phyloP scores from a whole-genome alignment of 257 asterid species.

The Paulownia fortunei region DNA sequence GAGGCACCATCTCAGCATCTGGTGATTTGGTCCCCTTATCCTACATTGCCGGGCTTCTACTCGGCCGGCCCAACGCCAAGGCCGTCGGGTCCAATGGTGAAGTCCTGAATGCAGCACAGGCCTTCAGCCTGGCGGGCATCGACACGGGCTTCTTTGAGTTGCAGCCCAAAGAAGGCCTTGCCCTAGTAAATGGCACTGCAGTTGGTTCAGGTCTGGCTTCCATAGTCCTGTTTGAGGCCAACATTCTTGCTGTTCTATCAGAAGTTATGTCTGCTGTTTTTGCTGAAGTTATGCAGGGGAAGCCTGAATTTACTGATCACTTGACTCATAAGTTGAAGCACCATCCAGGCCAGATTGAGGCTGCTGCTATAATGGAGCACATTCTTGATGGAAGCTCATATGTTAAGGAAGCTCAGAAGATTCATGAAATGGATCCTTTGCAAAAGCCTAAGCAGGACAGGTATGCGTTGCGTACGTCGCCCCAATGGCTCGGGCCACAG shows the following conservation, averaged over 20 bases:
- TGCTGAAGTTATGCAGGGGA: conserved; percentile 35
- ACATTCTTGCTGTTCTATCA: conserved; percentile 20
- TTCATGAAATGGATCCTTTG: conserved; percentile 30
- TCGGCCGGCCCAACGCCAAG: conserved; percentile 32
- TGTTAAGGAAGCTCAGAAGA: too few species aligned
- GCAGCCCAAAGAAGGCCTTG: conserved; percentile 32
- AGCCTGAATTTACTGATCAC: too few species aligned
- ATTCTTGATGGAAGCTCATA: too few species aligned
- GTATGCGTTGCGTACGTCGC: conserved; percentile 32
- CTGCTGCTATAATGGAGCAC: too few species aligned
- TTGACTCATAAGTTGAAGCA: too few species aligned
- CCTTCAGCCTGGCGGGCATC: conserved; percentile 18
- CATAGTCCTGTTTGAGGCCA: conserved; percentile 24
- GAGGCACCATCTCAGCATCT: conserved; percentile 34
- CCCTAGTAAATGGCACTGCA: conserved; percentile 26
- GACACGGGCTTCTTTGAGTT: conserved; percentile 27
- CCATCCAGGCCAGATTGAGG: too few species aligned
- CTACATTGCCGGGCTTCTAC: conserved; percentile 27
- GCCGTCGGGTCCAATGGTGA: conserved; percentile 29
- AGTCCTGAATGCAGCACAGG: conserved; percentile 7
- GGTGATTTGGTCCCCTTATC: conserved; percentile 31
- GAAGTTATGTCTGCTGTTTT: conserved; percentile 31
- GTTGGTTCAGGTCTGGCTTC: conserved; percentile 35
- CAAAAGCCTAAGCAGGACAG: conserved; percentile 31
- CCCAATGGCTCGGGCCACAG: conserved; percentile 39